Base-by-base conservation (phyloP, 1,284 basidiomycete species). In the Omphalotus olearius region DNA sequence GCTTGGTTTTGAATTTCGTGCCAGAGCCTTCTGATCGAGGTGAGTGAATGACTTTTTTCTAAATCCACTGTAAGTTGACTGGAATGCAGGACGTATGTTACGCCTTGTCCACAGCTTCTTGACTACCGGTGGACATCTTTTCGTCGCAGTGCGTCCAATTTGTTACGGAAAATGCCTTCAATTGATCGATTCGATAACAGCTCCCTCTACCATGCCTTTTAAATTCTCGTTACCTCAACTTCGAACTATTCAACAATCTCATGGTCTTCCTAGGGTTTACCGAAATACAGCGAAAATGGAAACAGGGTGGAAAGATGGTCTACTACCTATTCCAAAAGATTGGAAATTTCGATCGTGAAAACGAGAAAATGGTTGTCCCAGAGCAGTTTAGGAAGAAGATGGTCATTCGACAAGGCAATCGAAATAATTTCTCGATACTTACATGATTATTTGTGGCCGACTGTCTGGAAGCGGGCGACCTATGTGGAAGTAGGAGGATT, bases 1-100 rank as follows among this genome's bases (percentile, higher is more conserved):
- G 90, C 61, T 69, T 95, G 26, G 92, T 95, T 3, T 66, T 95
- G 2, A 95, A 95, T 62, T 95, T 93, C 64, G 89, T 92, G 0
- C 84, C 88, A n/a, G 78, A 83, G 28, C 71, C 86, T 0, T 70
- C 70, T 48, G 82, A 91, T 51, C 70, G 92, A 82, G 92, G 91
- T 90, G 55, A 50, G 71, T 5, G 23, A 23, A 23, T 23, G 23
- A 23, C 23, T 23, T 23, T 56, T 16, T 13, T 41, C 2, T 11
- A 13, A 40, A 26, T 30, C 23, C 11, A 11, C 20, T 7, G 2
- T 20, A 39, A 18, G 28, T 51, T 23, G 45, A 40, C 36, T 42
- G 13, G 55, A 47, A 47, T 28, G 9, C 56, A 93, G 91, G 91
- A 2, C 74, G 75, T 6, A 93, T 93, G 90, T 71, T 93, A 16